A percentile compares a stretch with the other conserved stretches of the same genome.
Evolutionary conservation across 2,329 filamentous ascomycete species (phyloP).

Genomic region (Falciphora oryzae): DNA sequence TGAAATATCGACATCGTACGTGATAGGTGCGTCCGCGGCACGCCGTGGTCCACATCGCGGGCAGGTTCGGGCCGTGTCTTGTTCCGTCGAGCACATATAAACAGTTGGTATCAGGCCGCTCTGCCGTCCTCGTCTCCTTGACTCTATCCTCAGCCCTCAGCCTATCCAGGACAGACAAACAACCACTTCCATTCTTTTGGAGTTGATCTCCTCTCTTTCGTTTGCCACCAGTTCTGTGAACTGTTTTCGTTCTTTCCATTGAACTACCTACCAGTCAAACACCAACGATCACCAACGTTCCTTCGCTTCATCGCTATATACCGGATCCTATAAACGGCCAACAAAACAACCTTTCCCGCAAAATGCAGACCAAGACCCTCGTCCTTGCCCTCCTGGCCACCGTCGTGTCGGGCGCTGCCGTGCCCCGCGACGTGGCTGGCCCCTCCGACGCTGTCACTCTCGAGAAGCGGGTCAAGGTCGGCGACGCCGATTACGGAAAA

Average conservation of each 20-base stretch:
- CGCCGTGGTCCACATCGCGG: no score
- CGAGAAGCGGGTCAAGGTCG: slow-evolving; percentile 6
- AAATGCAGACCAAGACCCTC: slow-evolving; percentile 16
- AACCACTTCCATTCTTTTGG: slow-evolving; percentile 5
- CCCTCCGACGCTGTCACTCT: slow-evolving; percentile 5
- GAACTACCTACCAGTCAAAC: not conserved
- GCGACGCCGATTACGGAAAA: slow-evolving; percentile 40
- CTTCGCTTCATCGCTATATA: not conserved
- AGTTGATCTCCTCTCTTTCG: slow-evolving; percentile 4
- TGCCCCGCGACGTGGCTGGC: slow-evolving; percentile 9
- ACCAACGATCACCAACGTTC: no score
- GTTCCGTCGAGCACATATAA: not conserved
- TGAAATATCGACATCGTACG: not conserved
- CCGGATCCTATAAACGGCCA: not conserved
- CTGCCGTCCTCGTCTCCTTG: not conserved
- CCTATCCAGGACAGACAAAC: slow-evolving; percentile 1
- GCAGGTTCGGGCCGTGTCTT: not conserved
- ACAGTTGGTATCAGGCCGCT: not conserved
- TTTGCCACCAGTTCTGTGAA: not conserved
- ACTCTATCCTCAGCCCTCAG: not conserved
- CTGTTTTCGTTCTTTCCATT: not conserved
- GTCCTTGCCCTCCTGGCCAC: slow-evolving; percentile 20
- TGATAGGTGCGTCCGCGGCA: no score
- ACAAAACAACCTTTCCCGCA: not conserved
- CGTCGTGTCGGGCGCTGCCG: slow-evolving; percentile 17